These are phyloP conservation scores for Mortierella antarctica DNA, from an alignment of 192 early-diverging fungal genomes.

Conservation along the genomic window DNA sequence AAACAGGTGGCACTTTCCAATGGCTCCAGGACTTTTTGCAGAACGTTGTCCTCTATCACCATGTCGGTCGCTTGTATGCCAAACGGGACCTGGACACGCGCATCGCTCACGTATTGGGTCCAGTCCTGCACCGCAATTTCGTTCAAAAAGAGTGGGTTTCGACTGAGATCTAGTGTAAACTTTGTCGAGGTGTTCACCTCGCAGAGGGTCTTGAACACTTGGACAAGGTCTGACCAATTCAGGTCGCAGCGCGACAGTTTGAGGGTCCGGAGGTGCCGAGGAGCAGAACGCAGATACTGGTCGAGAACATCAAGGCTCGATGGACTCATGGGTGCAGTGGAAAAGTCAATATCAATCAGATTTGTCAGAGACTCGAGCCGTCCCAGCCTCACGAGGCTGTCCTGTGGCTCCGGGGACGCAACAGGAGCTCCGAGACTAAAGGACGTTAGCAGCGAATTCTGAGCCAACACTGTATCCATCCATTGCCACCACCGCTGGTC, in stretches of 20 bases:
- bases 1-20: constrained; percentile 22
- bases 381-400: constrained; percentile 17
- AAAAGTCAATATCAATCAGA: constrained; percentile 21
- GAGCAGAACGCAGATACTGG: not conserved
- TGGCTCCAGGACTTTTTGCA: constrained; percentile 24
- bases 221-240: constrained; percentile 9
- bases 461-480: constrained; percentile 21
- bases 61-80: constrained; percentile 30
- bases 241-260: constrained; percentile 19
- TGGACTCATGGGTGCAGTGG: constrained; percentile 1
- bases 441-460: constrained; percentile 3
- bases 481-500: constrained; percentile 41
- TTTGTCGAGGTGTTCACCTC: constrained; percentile 28
- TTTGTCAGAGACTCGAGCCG: constrained; percentile 10
- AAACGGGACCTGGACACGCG: constrained; percentile 17
- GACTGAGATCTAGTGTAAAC: constrained; percentile 26
- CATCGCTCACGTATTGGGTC: constrained; percentile 4
- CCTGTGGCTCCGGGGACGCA: not conserved
- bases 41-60: constrained; percentile 8
- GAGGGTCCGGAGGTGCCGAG: constrained; percentile 9
- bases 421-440: constrained; percentile 25
- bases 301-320: constrained; percentile 2
- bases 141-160: constrained; percentile 32
- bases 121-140: constrained; percentile 27
- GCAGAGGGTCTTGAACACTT: constrained; percentile 27